These are phyloP conservation scores for Plantago rigida DNA, from an alignment of 305 asterid species.

Conservation along the genomic window DNA sequence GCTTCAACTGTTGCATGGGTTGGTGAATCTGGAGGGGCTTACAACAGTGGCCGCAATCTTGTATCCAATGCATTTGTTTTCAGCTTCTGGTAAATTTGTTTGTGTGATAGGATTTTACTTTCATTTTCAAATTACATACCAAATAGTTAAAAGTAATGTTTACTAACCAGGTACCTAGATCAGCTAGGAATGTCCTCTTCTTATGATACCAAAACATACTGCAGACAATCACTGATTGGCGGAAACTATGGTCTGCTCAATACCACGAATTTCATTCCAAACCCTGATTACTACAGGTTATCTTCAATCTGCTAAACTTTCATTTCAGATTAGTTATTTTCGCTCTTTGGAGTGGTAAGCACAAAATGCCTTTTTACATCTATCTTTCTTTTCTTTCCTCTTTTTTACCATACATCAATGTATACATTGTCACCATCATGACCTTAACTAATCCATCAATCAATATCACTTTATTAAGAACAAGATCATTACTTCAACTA, in stretches of 20 bases:
- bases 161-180: slow-evolving; percentile 59
- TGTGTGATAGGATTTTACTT: not conserved
- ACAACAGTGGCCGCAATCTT: slow-evolving; percentile 61
- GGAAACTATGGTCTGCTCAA: slow-evolving; percentile 84
- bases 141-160: slow-evolving; percentile 10
- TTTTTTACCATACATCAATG: too few relatives aligned
- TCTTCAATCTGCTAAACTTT: not conserved
- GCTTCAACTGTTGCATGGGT: slow-evolving; percentile 64
- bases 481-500: too few relatives aligned
- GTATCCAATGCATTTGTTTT: slow-evolving; percentile 71
- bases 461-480: too few relatives aligned
- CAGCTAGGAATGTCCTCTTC: slow-evolving; percentile 80
- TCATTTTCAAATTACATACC: not conserved
- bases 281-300: slow-evolving; percentile 86
- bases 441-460: too few relatives aligned
- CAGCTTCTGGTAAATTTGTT: slow-evolving; percentile 58
- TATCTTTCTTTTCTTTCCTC: too few relatives aligned
- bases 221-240: slow-evolving; percentile 78
- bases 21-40: slow-evolving; percentile 92
- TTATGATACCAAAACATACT: slow-evolving; percentile 61
- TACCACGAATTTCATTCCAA: slow-evolving; percentile 52
- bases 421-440: too few relatives aligned
- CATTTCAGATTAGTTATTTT: too few relatives aligned
- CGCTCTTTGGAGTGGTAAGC: too few relatives aligned
- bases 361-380: too few relatives aligned